Percentiles rank a stretch among this genome's conserved stretches.
Conservation (phyloP, 148 eudicot species). For the Fagopyrum tataricum region DNA sequence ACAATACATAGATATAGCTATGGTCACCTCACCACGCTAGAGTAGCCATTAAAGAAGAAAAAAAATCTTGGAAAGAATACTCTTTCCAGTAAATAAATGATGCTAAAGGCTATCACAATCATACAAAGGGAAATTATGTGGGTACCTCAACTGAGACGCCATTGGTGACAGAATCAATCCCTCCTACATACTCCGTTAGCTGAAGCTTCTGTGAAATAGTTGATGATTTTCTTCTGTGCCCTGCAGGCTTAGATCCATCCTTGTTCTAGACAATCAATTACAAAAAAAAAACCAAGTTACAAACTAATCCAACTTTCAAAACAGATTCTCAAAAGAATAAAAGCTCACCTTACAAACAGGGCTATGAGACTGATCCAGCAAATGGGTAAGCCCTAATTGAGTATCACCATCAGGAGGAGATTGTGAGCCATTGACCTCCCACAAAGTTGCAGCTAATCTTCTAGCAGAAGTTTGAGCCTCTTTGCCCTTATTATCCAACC, state of each 20-base stretch:
- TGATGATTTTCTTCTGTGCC: constrained; percentile 61
- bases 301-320: background rate
- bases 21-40: constrained; percentile 5
- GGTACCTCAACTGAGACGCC: constrained; percentile 43
- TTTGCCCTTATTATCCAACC: background rate
- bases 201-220: constrained; percentile 41
- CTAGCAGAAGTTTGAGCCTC: constrained; percentile 41
- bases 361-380: constrained; percentile 31
- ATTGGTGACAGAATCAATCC: constrained; percentile 26
- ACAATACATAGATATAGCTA: background rate
- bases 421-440: constrained; percentile 61
- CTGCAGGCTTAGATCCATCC: constrained; percentile 36
- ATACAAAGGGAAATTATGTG: constrained; percentile 24
- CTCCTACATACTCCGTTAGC: constrained; percentile 39
- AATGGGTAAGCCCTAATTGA: background rate
- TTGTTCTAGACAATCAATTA: constrained; percentile 20
- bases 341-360: constrained; percentile 39
- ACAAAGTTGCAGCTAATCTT: constrained; percentile 65
- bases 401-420: constrained; percentile 46
- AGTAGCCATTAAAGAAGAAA: background rate
- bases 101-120: background rate
- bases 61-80: background rate
- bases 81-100: background rate
- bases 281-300: background rate
- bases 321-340: background rate